Percentiles rank a stretch among this genome's conserved stretches.
Evolutionary conservation across 2,329 filamentous ascomycete genomes (phyloP).

Genomic region (Curvularia sp.): DNA sequence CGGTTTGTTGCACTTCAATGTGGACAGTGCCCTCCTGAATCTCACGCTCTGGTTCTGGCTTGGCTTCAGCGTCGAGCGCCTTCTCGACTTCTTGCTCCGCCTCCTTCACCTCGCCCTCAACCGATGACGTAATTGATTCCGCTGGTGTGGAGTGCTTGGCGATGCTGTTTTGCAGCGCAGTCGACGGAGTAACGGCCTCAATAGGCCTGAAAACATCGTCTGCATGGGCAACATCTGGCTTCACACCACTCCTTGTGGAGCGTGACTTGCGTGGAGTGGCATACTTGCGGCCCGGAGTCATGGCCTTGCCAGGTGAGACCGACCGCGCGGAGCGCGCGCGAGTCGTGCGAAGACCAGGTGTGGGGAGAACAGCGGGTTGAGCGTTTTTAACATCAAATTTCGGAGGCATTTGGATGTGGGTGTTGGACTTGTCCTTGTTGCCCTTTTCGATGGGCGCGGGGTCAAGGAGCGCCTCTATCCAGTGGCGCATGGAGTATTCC

Average conservation of each 20-base stretch:
- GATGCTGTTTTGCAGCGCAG: constrained; percentile 48
- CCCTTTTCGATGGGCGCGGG: constrained; percentile 76
- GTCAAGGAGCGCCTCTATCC: constrained; percentile 93
- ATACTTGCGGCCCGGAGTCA: constrained; percentile 55
- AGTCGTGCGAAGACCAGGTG: constrained; percentile 43
- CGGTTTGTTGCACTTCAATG: constrained; percentile 72
- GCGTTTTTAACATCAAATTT: constrained; percentile 69
- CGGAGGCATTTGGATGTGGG: constrained; percentile 78
- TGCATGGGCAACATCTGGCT: constrained; percentile 37
- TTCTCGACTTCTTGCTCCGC: constrained; percentile 5
- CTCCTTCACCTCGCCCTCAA: constrained; percentile 52
- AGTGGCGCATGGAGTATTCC: constrained; percentile 84
- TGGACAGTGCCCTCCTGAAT: constrained; percentile 62
- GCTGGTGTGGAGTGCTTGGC: constrained; percentile 40
- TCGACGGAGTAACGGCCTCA: constrained; percentile 56
- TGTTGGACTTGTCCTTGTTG: constrained; percentile 71
- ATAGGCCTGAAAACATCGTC: constrained; percentile 52
- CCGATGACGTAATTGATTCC: constrained; percentile 47
- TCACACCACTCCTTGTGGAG: constrained; percentile 51
- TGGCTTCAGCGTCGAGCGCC: constrained; percentile 16
- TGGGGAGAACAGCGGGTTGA: constrained; percentile 25
- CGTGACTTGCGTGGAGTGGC: constrained; percentile 63
- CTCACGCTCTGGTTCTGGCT: constrained; percentile 15
- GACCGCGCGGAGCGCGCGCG: constrained; percentile 66
- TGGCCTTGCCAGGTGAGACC: constrained; percentile 62